Percentiles rank a stretch among this genome's conserved stretches.
Evolutionary conservation across 192 early-diverging fungal genomes (phyloP).

Genomic region (Powellomyces hirtus): DNA sequence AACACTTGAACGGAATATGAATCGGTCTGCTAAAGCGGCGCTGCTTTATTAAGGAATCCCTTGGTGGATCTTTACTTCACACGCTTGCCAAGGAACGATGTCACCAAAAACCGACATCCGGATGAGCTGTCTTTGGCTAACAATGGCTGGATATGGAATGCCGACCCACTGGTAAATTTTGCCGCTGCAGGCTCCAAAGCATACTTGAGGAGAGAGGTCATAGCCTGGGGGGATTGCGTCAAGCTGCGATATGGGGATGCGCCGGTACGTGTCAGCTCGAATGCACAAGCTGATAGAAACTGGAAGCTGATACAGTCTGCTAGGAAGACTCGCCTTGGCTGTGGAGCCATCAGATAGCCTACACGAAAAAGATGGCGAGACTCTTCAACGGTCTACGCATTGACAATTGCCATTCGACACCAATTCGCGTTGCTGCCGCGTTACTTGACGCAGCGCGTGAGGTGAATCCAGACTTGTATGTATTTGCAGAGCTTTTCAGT

Average conservation of each 20-base stretch:
- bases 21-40: not conserved
- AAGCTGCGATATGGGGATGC: conserved; percentile 90
- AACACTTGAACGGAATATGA: no score
- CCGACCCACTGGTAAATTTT: conserved; percentile 91
- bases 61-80: conserved; percentile 97
- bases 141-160: conserved; percentile 89
- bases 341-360: conserved; percentile 89
- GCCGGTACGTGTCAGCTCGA: conserved; percentile 39
- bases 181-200: conserved; percentile 81
- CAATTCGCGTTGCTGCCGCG: conserved; percentile 90
- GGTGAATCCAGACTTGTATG: conserved; percentile 88
- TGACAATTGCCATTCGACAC: conserved; percentile 99
- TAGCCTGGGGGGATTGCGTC: conserved; percentile 99
- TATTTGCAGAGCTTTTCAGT: conserved; percentile 98
- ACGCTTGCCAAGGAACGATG: conserved; percentile 60
- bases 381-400: conserved; percentile 96
- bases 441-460: conserved; percentile 83
- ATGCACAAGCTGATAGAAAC: not conserved
- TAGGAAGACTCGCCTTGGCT: conserved; percentile 89
- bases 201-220: conserved; percentile 92
- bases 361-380: conserved; percentile 83
- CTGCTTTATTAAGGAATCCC: conserved; percentile 59
- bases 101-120: conserved; percentile 50
- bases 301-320: not conserved
- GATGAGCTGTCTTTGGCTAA: conserved; percentile 82